A percentile compares a stretch with the other conserved stretches of the same genome.
These are phyloP conservation scores for Macrolepiota fuliginosa DNA, from an alignment of 768 basidiomycete species.

Conservation along the genomic window DNA sequence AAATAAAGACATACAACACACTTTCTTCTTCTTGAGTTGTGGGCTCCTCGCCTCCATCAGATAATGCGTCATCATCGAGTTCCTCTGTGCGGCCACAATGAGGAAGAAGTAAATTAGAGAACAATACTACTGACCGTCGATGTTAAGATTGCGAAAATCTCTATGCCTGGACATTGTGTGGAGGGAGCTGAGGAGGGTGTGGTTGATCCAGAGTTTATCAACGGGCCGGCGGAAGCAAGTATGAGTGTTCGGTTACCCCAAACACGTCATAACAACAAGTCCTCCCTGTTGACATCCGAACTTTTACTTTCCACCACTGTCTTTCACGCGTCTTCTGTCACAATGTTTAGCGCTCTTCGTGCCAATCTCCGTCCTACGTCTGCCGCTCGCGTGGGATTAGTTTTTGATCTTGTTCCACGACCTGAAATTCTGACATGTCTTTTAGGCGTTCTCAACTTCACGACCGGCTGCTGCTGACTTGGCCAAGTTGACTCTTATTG, in stretches of 20 bases:
- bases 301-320: neutral
- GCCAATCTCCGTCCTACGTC: neutral
- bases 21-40: constrained; percentile 84
- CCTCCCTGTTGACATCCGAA: neutral
- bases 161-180: constrained; percentile 87
- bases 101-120: constrained; percentile 8
- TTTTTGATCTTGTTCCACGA: neutral
- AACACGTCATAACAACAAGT: constrained; percentile 16
- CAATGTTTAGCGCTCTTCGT: constrained; percentile 56
- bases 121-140: constrained; percentile 49
- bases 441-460: constrained; percentile 65
- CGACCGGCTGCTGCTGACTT: constrained; percentile 56
- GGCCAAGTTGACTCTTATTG: constrained; percentile 76
- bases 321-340: neutral
- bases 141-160: constrained; percentile 80
- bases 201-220: constrained; percentile 5
- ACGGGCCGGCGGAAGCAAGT: neutral
- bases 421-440: neutral
- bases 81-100: constrained; percentile 54
- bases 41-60: constrained; percentile 75
- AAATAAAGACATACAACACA: constrained; percentile 25
- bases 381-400: neutral
- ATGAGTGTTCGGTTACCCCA: constrained; percentile 7
- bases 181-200: neutral
- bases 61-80: constrained; percentile 78